Percentiles rank a stretch among this genome's conserved stretches.
Conservation (phyloP, 768 basidiomycete genomes). For the Sarcodon aspratus region DNA sequence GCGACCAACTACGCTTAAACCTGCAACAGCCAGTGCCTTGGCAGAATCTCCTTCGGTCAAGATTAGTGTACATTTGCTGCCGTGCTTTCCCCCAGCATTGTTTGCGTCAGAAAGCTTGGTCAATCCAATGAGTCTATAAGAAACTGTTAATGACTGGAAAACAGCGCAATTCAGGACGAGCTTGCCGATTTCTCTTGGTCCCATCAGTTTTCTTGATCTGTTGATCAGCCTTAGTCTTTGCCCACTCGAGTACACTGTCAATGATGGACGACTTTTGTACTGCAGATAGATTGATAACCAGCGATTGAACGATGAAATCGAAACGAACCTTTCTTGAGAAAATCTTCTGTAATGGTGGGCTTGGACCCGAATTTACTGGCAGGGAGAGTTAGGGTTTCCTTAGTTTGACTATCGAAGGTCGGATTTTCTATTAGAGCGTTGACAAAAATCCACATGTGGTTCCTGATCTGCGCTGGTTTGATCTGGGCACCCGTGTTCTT, state of each 20-base stretch:
- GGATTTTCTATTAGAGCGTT: slow-evolving; percentile 96
- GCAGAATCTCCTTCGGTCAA: slow-evolving; percentile 99
- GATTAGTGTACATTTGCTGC: slow-evolving; percentile 83
- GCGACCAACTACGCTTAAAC: slow-evolving; percentile 88
- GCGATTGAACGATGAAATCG: neutral
- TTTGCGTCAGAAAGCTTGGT: slow-evolving; percentile 95
- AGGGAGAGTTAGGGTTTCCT: slow-evolving; percentile 85
- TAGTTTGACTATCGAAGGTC: slow-evolving; percentile 98
- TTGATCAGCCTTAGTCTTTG: slow-evolving; percentile 94
- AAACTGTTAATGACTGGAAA: neutral
- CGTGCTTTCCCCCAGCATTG: slow-evolving; percentile 83
- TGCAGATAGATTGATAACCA: slow-evolving; percentile 17
- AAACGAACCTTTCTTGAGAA: slow-evolving; percentile 83
- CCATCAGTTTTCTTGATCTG: slow-evolving; percentile 96
- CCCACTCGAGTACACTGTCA: slow-evolving; percentile 90
- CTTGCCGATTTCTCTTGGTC: slow-evolving; percentile 64
- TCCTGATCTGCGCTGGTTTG: slow-evolving; percentile 89
- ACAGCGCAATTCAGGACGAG: neutral
- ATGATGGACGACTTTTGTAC: slow-evolving; percentile 85
- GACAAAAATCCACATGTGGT: slow-evolving; percentile 97
- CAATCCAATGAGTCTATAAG: slow-evolving; percentile 70
- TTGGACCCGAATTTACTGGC: slow-evolving; percentile 86
- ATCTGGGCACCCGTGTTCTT: slow-evolving; percentile 97
- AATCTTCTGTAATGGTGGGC: slow-evolving; percentile 78
- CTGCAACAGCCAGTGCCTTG: slow-evolving; percentile 91